A percentile compares a stretch with the other conserved stretches of the same genome.
Evolutionary conservation across 1,284 basidiomycete genomes (phyloP).

Genomic region (Puccinia coronata): DNA sequence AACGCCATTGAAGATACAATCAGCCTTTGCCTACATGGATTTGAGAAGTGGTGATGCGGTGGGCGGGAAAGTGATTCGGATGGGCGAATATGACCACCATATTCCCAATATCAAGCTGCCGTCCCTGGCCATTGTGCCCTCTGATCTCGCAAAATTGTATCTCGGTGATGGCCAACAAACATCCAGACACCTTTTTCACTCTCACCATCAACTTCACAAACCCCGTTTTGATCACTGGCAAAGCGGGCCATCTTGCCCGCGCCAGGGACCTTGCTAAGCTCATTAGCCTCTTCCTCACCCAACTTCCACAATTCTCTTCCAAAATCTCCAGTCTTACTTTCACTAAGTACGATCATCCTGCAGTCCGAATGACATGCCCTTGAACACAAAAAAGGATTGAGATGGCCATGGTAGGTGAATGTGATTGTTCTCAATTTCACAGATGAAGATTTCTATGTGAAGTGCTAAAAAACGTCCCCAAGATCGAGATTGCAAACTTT

Average conservation of each 20-base stretch:
- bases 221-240: conserved; percentile 11
- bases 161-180: conserved; percentile 45
- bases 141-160: conserved; percentile 30
- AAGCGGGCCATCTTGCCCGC: conserved; percentile 30
- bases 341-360: conserved; percentile 49
- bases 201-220: conserved; percentile 18
- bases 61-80: conserved; percentile 27
- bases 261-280: conserved; percentile 45
- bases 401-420: conserved; percentile 39
- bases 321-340: conserved; percentile 39
- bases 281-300: conserved; percentile 18
- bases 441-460: too few species aligned
- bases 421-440: conserved; percentile 20
- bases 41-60: conserved; percentile 45
- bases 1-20: conserved; percentile 34
- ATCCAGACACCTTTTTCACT: conserved; percentile 46
- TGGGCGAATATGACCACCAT: conserved; percentile 48
- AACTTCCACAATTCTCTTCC: neutral
- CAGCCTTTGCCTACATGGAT: conserved; percentile 38
- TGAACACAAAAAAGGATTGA: conserved; percentile 49
- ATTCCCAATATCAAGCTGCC: conserved; percentile 31
- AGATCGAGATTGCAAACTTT: too few species aligned
- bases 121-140: conserved; percentile 30
- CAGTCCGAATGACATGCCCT: conserved; percentile 44
- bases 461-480: neutral